Evolutionary conservation across 176 grass and related monocot genomes (phyloP), one percentile per base, ranked within the genome.

Genomic region (Bolboschoenus planiculmis): DNA sequence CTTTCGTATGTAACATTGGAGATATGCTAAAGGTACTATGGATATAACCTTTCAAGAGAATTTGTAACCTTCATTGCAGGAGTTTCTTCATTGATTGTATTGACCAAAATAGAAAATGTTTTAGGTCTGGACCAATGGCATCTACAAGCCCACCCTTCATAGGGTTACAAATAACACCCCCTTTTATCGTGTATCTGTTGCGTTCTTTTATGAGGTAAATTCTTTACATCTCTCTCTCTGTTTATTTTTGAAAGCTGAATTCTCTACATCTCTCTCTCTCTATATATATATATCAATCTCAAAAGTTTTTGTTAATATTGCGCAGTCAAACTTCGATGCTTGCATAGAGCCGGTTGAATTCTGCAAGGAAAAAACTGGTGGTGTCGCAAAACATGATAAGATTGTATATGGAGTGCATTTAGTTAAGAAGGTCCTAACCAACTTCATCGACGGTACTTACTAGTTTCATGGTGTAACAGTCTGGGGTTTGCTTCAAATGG

Each of bases 1-100:
- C 95, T 58, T 98, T 98, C 43, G 92, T 95, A 55, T 98, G 95
- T 47, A 98, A 98, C 62, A 95, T 95, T 10, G 92, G 92, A 7
- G 95, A 97, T 86, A 97, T 94, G 92, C 47, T 98, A 46, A 98
- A 98, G 92, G 95, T 95, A 56, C 37, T 79, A 36, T 35, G 61
- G 37, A 26, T 34, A 10, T 1, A 65, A 55, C 58, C 37, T 36
- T 36, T 58, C 30, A 36, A 26, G 1, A 56, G 9, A 37, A 57
- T 23, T 1, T 57, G 3, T 30, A 14, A 11, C 16, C 4, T 79
- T 55, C 0, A 37, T 56, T 10, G 23, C 35, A 20, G 4, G 5
- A 62, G 47, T 20, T 46, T 63, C 10, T 81, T 40, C 31, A 81
- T 61, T 64, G 33, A 48, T 81, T 81, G 72, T 60, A 81, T 24